These are phyloP conservation scores for Linnemannia exigua DNA, from an alignment of 192 early-diverging fungal genomes.

Conservation along the genomic window DNA sequence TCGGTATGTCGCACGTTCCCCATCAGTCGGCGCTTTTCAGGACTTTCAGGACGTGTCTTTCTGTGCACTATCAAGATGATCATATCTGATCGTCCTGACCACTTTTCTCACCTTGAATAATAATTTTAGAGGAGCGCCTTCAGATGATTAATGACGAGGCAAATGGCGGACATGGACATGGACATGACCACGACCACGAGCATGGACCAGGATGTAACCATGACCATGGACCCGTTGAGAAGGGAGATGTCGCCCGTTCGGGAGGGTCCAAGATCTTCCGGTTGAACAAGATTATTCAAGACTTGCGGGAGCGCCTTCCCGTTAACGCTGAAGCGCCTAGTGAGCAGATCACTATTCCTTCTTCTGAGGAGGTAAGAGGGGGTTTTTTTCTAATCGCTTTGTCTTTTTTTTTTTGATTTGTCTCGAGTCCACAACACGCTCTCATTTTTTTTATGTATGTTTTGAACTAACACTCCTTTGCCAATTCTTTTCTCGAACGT, in stretches of 20 bases:
- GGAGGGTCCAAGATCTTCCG: conserved; percentile 42
- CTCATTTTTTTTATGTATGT: too few relatives aligned
- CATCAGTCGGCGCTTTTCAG: neutral
- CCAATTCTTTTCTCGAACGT: neutral
- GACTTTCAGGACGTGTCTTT: neutral
- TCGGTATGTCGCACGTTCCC: conserved; percentile 9
- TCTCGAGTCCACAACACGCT: too few relatives aligned
- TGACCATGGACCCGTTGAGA: conserved; percentile 11
- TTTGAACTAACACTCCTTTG: neutral
- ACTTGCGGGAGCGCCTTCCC: conserved; percentile 64
- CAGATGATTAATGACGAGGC: conserved; percentile 42
- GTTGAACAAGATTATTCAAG: conserved; percentile 66
- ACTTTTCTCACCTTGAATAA: neutral
- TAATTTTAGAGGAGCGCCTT: conserved; percentile 47
- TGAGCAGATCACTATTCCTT: conserved; percentile 62
- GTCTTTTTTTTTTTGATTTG: neutral
- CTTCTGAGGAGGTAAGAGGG: conserved; percentile 58
- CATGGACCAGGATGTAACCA: conserved; percentile 50
- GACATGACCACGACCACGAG: conserved; percentile 19
- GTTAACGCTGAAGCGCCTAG: conserved; percentile 67
- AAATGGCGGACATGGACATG: conserved; percentile 8
- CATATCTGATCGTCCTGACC: neutral
- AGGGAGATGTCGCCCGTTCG: conserved; percentile 34
- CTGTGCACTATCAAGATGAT: neutral
- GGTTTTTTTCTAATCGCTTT: neutral